phyloP scores from a whole-genome alignment of 768 basidiomycete genomes.

The Strobilomyces dryophilus region DNA sequence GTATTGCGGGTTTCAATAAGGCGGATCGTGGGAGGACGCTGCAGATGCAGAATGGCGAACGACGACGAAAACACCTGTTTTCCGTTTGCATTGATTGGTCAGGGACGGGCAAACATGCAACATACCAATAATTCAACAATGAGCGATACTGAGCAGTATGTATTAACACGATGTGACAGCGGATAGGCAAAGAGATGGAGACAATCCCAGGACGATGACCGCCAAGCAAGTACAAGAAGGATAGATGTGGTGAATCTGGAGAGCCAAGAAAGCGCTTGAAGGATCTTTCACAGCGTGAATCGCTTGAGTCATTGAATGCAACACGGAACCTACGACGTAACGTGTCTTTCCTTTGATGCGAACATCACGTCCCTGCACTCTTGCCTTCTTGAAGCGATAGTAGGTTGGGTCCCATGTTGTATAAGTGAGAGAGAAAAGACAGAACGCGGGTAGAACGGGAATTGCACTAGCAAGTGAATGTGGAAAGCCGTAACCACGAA shows the following conservation, averaged over 20 bases:
- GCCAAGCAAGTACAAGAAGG: constrained; percentile 41
- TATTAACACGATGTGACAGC: constrained; percentile 31
- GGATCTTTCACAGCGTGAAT: constrained; percentile 37
- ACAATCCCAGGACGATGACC: constrained; percentile 37
- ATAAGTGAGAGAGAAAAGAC: constrained; percentile 66
- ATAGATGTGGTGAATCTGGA: constrained; percentile 49
- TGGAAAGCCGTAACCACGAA: constrained; percentile 21
- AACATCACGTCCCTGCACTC: constrained; percentile 67
- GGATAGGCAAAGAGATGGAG: constrained; percentile 35
- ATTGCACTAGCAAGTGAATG: constrained; percentile 18
- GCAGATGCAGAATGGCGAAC: constrained; percentile 53
- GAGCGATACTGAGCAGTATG: constrained; percentile 47
- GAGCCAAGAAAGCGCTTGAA: constrained; percentile 60
- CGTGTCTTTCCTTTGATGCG: constrained; percentile 58
- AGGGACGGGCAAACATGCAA: constrained; percentile 3
- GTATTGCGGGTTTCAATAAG: constrained; percentile 59
- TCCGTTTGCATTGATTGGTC: background rate
- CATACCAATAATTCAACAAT: constrained; percentile 56
- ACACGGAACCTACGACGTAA: constrained; percentile 52
- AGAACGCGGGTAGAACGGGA: constrained; percentile 47
- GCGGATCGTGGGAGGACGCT: constrained; percentile 67
- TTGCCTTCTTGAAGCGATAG: constrained; percentile 50
- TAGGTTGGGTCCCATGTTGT: constrained; percentile 87
- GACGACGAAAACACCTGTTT: constrained; percentile 50
- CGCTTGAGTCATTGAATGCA: background rate